These are phyloP conservation scores for Sordaria brevicollis DNA, from an alignment of 495 filamentous ascomycete species.

Conservation along the genomic window DNA sequence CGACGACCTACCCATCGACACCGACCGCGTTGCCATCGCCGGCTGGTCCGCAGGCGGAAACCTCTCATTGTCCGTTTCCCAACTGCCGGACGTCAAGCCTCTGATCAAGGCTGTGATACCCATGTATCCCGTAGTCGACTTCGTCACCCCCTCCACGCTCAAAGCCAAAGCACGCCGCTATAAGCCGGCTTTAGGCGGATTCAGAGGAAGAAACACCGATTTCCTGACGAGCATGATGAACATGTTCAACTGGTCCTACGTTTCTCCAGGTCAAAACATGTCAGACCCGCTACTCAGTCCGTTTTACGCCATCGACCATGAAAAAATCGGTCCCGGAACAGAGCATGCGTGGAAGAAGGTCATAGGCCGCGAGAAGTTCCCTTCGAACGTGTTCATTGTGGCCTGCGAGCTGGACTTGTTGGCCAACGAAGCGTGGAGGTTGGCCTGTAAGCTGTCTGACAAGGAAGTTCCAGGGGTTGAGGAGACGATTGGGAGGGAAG, in stretches of 20 bases:
- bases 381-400: constrained; percentile 36
- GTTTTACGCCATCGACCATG: constrained; percentile 6
- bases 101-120: constrained; percentile 22
- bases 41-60: constrained; percentile 31
- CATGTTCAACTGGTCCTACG: constrained; percentile 26
- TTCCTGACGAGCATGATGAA: constrained; percentile 9
- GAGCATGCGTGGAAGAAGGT: not conserved
- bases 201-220: constrained; percentile 15
- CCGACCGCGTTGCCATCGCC: constrained; percentile 18
- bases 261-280: constrained; percentile 9
- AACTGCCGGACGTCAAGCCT: constrained; percentile 15
- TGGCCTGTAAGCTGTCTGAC: constrained; percentile 24
- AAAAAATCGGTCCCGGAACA: not conserved
- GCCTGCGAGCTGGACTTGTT: constrained; percentile 41
- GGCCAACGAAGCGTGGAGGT: constrained; percentile 22
- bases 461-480: constrained; percentile 5
- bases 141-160: not conserved
- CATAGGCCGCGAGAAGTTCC: constrained; percentile 12
- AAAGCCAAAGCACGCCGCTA: constrained; percentile 20
- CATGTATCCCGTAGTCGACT: constrained; percentile 25
- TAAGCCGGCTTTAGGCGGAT: constrained; percentile 21
- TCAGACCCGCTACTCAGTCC: constrained; percentile 24
- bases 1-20: constrained; percentile 22
- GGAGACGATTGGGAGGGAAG: constrained; percentile 7
- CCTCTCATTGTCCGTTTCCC: constrained; percentile 20